Conservation (phyloP, 192 early-diverging fungal species). For the Chytriomyces sp. region DNA sequence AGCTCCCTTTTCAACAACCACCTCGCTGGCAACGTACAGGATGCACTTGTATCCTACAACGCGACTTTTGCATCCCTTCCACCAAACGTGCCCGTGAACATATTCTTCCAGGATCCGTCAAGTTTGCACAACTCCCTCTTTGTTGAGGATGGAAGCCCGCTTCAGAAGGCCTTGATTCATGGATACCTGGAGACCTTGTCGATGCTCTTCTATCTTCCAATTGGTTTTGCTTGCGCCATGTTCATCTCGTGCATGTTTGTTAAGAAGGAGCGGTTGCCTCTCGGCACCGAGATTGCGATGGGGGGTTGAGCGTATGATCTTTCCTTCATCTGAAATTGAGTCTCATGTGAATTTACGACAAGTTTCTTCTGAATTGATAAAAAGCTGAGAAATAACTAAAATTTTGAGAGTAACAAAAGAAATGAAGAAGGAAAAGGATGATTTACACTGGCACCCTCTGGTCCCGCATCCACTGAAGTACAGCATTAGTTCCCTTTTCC, state of each 20-base stretch:
- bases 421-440: not conserved
- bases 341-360: too few relatives aligned
- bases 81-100: too few relatives aligned
- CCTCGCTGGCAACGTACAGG: conserved; percentile 57
- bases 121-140: not conserved
- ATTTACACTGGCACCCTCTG: conserved; percentile 9
- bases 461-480: conserved; percentile 41
- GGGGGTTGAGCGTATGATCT: too few relatives aligned
- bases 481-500: conserved; percentile 31
- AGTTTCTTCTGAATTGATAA: not conserved
- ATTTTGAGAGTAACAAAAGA: too few relatives aligned
- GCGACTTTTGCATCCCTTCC: too few relatives aligned
- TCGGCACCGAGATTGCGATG: not conserved
- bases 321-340: too few relatives aligned
- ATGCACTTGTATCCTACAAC: too few relatives aligned
- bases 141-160: not conserved
- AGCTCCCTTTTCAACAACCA: conserved; percentile 63
- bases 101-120: not conserved
- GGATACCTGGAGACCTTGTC: conserved; percentile 13
- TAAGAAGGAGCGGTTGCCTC: conserved; percentile 33
- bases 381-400: too few relatives aligned
- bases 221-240: conserved; percentile 24
- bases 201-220: conserved; percentile 14
- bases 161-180: conserved; percentile 5
- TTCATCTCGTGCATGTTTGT: conserved; percentile 17